These are phyloP conservation scores for Spatholobus suberectus DNA, from an alignment of 306 rosid genomes.

Conservation along the genomic window DNA sequence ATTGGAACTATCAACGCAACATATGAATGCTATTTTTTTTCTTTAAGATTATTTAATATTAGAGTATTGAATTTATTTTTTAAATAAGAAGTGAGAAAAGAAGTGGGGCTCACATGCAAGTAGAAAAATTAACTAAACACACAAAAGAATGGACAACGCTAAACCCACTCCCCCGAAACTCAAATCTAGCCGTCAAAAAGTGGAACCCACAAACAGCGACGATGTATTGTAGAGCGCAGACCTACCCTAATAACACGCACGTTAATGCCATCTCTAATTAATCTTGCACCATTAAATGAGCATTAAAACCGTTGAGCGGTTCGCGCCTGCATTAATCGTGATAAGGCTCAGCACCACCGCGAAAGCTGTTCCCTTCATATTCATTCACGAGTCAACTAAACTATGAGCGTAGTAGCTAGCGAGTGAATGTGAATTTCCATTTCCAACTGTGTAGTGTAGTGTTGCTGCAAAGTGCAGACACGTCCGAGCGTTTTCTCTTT, in stretches of 20 bases:
- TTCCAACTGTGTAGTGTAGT: constrained; percentile 27
- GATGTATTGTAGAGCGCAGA: neutral
- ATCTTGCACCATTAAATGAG: neutral
- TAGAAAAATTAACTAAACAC: neutral
- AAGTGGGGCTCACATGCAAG: constrained; percentile 9
- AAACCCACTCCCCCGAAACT: neutral
- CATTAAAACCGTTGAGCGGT: constrained; percentile 7
- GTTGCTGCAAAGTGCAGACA: constrained; percentile 41
- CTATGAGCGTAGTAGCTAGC: neutral
- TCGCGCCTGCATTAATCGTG: constrained; percentile 22
- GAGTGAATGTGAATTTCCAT: neutral
- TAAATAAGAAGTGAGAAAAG: too few relatives aligned
- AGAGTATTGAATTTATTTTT: too few relatives aligned
- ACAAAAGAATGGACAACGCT: neutral
- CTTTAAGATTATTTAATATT: too few relatives aligned
- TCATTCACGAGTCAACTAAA: constrained; percentile 52
- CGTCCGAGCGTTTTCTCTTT: constrained; percentile 39
- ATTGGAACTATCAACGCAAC: constrained; percentile 1
- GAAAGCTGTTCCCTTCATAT: neutral
- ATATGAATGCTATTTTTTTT: neutral
- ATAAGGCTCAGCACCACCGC: constrained; percentile 1
- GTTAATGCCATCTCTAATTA: neutral
- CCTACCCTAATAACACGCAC: neutral
- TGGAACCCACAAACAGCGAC: neutral
- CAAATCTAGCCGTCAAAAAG: constrained; percentile 28